A percentile compares a stretch with the other conserved stretches of the same genome.
These are phyloP conservation scores for Neurospora sp. DNA, from an alignment of 495 filamentous ascomycete genomes.

Conservation along the genomic window DNA sequence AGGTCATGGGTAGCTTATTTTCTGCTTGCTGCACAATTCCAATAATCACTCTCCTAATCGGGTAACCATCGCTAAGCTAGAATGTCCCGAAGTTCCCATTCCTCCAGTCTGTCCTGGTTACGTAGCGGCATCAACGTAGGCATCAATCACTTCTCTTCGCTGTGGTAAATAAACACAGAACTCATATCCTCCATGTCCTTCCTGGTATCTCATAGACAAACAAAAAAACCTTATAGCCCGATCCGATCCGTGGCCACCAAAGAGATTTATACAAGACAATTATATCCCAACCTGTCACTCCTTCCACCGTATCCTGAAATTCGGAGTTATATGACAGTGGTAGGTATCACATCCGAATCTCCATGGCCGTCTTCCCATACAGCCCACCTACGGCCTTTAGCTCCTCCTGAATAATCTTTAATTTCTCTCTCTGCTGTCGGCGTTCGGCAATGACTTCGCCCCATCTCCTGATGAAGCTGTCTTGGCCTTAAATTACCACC, in stretches of 20 bases:
- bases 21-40: background rate
- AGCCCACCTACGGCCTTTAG: slow-evolving; percentile 12
- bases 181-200: background rate
- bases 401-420: slow-evolving; percentile 23
- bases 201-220: background rate
- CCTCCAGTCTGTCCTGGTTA: background rate
- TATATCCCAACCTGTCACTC: background rate
- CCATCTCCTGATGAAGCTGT: slow-evolving; percentile 25
- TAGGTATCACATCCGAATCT: slow-evolving; percentile 7
- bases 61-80: background rate
- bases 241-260: background rate
- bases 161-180: background rate
- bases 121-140: background rate
- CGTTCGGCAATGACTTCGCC: slow-evolving; percentile 25
- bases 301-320: background rate
- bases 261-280: background rate
- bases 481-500: slow-evolving; percentile 10
- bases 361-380: slow-evolving; percentile 19
- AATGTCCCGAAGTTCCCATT: background rate
- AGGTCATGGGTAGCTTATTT: background rate
- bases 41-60: background rate
- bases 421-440: slow-evolving; percentile 13
- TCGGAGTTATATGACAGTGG: background rate
- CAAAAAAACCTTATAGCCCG: background rate
- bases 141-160: background rate